Percentiles rank a stretch among this genome's conserved stretches.
Conservation (phyloP, 306 rosid genomes). For the Leucaena leucocephala region DNA sequence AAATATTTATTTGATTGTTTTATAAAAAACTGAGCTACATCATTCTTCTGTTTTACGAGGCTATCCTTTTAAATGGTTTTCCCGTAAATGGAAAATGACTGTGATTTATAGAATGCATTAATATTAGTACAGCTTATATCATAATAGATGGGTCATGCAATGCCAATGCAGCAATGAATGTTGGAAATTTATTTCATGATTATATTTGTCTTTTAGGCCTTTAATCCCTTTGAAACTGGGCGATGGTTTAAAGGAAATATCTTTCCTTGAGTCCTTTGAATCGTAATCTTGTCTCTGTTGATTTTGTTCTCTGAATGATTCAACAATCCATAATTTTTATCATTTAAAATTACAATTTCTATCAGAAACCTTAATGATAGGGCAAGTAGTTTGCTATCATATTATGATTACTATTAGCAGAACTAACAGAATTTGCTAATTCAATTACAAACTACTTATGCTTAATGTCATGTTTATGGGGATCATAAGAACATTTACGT, state of each 20-base stretch:
- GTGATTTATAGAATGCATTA: slow-evolving; percentile 20
- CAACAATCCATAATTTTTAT: not conserved
- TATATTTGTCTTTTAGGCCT: not conserved
- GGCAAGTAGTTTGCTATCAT: not conserved
- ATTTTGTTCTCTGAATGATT: not conserved
- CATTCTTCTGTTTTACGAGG: not conserved
- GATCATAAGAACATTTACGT: not conserved
- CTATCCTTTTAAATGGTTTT: slow-evolving; percentile 9
- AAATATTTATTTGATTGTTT: slow-evolving; percentile 9
- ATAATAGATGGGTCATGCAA: not conserved
- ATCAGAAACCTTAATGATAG: not conserved
- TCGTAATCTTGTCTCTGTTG: not conserved
- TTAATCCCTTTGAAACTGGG: not conserved
- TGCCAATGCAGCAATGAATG: not conserved
- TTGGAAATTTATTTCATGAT: not conserved
- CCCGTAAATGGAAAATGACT: not conserved
- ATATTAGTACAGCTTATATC: not conserved
- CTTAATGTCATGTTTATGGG: not conserved
- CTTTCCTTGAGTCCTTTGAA: not conserved
- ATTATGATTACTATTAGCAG: not conserved
- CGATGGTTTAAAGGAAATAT: not conserved
- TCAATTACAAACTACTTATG: not conserved
- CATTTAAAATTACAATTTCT: not conserved
- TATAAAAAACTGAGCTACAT: not conserved
- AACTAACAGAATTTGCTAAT: not conserved